A percentile compares a stretch with the other conserved stretches of the same genome.
Evolutionary conservation across 768 basidiomycete genomes (phyloP).

Genomic region (Macrocybe gigantea): DNA sequence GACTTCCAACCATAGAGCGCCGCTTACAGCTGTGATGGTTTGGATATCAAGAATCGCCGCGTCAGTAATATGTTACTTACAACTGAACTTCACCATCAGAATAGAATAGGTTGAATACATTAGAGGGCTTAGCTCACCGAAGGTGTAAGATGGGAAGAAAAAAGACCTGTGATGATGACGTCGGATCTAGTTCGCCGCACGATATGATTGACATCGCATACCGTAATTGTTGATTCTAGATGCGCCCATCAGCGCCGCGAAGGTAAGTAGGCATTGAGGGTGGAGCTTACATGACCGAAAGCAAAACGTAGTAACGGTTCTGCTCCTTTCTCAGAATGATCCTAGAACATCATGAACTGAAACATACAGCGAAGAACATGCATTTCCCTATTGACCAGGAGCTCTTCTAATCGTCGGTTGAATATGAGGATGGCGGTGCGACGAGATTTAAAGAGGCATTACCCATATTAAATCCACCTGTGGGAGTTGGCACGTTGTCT

Average conservation of each 20-base stretch:
- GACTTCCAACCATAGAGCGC: background rate
- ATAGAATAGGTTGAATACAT: background rate
- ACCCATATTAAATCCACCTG: constrained; percentile 56
- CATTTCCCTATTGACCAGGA: constrained; percentile 52
- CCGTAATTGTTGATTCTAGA: constrained; percentile 51
- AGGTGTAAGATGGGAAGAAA: constrained; percentile 31
- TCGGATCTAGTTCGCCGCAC: constrained; percentile 1
- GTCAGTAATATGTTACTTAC: constrained; percentile 16
- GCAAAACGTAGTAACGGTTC: constrained; percentile 56
- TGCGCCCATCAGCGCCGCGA: background rate
- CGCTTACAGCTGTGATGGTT: constrained; percentile 14
- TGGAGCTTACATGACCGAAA: constrained; percentile 40
- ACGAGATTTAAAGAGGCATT: background rate
- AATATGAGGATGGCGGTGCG: background rate
- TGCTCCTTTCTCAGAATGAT: constrained; percentile 12
- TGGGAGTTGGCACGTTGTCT: background rate
- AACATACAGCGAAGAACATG: constrained; percentile 46
- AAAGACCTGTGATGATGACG: constrained; percentile 27
- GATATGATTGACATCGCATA: constrained; percentile 10
- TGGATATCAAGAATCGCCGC: background rate
- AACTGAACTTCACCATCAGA: constrained; percentile 17
- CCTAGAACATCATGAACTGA: background rate
- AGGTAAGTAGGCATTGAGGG: background rate
- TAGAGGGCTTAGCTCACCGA: constrained; percentile 24
- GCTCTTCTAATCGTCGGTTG: constrained; percentile 29